Evolutionary conservation across 2,329 filamentous ascomycete genomes (phyloP).

Genomic region (Cytospora piceicola): DNA sequence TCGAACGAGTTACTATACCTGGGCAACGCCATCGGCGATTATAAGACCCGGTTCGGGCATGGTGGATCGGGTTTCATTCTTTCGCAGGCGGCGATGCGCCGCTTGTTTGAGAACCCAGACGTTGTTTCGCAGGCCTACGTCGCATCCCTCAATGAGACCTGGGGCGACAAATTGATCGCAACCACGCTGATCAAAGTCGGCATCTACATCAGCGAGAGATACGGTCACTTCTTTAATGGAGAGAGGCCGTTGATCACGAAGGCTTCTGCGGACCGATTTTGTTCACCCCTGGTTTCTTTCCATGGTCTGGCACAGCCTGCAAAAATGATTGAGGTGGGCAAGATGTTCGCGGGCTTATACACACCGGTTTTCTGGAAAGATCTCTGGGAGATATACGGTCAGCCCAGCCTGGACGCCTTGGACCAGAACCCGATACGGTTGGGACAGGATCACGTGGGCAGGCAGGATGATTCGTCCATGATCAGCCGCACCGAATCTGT

Average conservation of each 20-base stretch:
- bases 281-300: conserved; percentile 58
- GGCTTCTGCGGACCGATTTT: conserved; percentile 55
- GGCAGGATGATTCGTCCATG: conserved; percentile 48
- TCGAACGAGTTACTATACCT: conserved; percentile 55
- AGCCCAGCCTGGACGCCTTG: conserved; percentile 45
- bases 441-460: conserved; percentile 56
- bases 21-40: conserved; percentile 62
- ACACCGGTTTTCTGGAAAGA: conserved; percentile 54
- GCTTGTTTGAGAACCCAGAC: conserved; percentile 48
- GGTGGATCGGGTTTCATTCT: conserved; percentile 59
- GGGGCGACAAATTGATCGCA: conserved; percentile 59
- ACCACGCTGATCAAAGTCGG: conserved; percentile 57
- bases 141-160: conserved; percentile 55
- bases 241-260: conserved; percentile 54
- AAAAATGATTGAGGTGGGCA: conserved; percentile 51
- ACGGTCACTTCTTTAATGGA: conserved; percentile 60
- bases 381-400: conserved; percentile 54
- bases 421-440: conserved; percentile 42
- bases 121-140: conserved; percentile 50
- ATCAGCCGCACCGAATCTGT: conserved; percentile 43
- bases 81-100: conserved; percentile 54
- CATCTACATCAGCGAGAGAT: conserved; percentile 59
- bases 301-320: conserved; percentile 52
- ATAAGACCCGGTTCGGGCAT: conserved; percentile 58
- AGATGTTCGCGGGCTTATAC: conserved; percentile 44